Conservation (phyloP, 2,329 filamentous ascomycete genomes). For the Scedosporium boydii region DNA sequence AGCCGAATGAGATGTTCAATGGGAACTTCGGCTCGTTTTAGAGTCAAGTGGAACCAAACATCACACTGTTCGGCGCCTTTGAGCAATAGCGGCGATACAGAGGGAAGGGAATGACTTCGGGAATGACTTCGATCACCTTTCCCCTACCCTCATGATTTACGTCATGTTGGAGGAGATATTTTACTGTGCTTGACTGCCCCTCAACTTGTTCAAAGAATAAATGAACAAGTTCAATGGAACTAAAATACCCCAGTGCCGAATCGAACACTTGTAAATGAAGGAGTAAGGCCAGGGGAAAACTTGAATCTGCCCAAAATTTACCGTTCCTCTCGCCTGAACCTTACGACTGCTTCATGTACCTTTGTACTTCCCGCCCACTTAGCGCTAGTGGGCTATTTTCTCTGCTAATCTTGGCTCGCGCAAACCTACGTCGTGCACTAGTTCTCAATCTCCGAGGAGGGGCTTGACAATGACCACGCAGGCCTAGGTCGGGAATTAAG, state of each 20-base stretch:
- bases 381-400: too few species aligned
- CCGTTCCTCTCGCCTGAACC: too few species aligned
- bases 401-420: too few species aligned
- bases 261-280: background rate
- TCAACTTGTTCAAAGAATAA: background rate
- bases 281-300: too few species aligned
- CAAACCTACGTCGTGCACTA: too few species aligned
- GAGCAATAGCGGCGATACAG: background rate
- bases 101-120: background rate
- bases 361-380: too few species aligned
- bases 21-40: slow-evolving; percentile 25
- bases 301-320: background rate
- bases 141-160: background rate
- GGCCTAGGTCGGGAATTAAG: too few species aligned
- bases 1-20: slow-evolving; percentile 40
- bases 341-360: too few species aligned
- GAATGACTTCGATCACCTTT: background rate
- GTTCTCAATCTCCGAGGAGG: too few species aligned
- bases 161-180: background rate
- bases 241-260: background rate
- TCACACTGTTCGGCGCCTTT: background rate
- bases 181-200: too few species aligned
- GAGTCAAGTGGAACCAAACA: background rate
- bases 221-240: background rate
- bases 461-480: too few species aligned